Evolutionary conservation across 768 basidiomycete genomes (phyloP).

Genomic region (Lentinula detonsa): DNA sequence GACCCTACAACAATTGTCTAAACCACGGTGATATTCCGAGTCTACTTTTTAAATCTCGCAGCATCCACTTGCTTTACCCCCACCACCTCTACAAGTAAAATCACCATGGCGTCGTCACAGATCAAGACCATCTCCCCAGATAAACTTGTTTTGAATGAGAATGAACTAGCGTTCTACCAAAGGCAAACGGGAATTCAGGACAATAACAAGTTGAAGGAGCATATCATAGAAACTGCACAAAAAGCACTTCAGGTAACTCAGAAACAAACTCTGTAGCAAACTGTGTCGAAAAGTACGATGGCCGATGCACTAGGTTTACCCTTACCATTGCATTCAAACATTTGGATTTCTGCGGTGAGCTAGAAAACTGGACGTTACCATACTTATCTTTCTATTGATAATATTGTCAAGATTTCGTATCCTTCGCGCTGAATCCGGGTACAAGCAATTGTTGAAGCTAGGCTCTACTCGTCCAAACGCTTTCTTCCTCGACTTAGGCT

Average conservation of each 20-base stretch:
- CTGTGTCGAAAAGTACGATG: background rate
- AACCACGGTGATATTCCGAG: too few relatives aligned
- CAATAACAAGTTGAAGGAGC: conserved; percentile 14
- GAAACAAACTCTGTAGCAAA: background rate
- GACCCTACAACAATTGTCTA: too few relatives aligned
- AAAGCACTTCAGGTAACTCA: conserved; percentile 13
- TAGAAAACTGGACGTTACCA: background rate
- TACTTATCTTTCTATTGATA: background rate
- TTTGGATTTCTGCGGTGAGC: conserved; percentile 28
- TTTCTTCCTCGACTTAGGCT: conserved; percentile 20
- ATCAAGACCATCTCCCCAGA: background rate
- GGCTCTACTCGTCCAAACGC: conserved; percentile 12
- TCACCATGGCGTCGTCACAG: too few relatives aligned
- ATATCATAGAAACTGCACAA: conserved; percentile 11
- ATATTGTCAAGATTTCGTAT: conserved; percentile 8
- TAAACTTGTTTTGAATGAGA: background rate
- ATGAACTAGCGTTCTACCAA: conserved; percentile 14
- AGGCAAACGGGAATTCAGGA: conserved; percentile 15
- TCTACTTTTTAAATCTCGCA: too few relatives aligned
- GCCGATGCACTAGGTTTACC: conserved; percentile 19
- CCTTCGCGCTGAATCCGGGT: conserved; percentile 13
- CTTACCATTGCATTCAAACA: conserved; percentile 30
- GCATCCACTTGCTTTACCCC: too few relatives aligned
- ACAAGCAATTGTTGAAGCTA: conserved; percentile 13
- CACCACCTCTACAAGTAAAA: too few relatives aligned